These are phyloP conservation scores for Candida peoriensis DNA, from an alignment of 805 yeast species.

Conservation along the genomic window DNA sequence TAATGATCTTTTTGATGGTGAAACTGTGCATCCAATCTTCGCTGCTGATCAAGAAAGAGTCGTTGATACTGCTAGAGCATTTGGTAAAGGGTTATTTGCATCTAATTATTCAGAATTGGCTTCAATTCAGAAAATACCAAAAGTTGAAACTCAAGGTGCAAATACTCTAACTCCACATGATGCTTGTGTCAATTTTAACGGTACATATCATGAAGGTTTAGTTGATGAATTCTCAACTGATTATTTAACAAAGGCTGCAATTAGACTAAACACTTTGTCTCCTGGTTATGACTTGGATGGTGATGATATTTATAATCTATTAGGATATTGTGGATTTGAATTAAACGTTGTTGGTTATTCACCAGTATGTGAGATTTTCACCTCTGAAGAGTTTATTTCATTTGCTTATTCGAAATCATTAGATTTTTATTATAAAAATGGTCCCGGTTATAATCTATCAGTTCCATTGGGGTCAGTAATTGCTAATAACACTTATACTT, in stretches of 20 bases:
- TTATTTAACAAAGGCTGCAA: conserved; percentile 49
- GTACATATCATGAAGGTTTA: conserved; percentile 13
- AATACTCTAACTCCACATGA: conserved; percentile 44
- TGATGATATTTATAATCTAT: conserved; percentile 47
- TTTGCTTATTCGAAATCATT: conserved; percentile 59
- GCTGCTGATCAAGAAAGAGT: conserved; percentile 44
- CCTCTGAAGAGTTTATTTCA: conserved; percentile 60
- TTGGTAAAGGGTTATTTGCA: conserved; percentile 46
- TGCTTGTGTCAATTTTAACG: conserved; percentile 37
- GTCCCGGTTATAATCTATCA: conserved; percentile 57
- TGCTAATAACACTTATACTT: conserved; percentile 45
- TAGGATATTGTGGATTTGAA: conserved; percentile 71
- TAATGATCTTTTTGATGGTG: conserved; percentile 32
- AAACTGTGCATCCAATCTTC: conserved; percentile 39
- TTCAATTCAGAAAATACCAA: conserved; percentile 33
- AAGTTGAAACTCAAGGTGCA: conserved; percentile 40
- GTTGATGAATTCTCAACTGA: conserved; percentile 16
- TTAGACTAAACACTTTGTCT: conserved; percentile 51
- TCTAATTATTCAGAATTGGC: conserved; percentile 29
- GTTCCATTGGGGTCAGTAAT: conserved; percentile 58
- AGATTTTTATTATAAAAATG: conserved; percentile 53
- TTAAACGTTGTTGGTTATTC: conserved; percentile 65
- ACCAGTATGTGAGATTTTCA: conserved; percentile 61
- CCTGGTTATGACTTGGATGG: conserved; percentile 49
- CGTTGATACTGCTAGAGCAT: conserved; percentile 40